Conservation (phyloP, 2,329 filamentous ascomycete genomes). For the Fusarium multiceps region DNA sequence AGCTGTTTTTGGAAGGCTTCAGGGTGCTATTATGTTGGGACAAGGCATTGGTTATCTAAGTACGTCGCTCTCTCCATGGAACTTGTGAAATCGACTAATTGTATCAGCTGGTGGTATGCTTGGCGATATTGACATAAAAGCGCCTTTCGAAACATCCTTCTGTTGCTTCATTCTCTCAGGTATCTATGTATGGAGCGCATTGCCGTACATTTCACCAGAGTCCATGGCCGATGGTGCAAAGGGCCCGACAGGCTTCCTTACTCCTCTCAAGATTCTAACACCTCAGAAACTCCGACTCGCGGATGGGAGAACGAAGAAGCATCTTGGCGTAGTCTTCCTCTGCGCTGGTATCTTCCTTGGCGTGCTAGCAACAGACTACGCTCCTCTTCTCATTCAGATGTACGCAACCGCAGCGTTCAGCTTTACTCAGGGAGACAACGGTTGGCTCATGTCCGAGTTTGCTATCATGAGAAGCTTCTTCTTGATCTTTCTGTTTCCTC, state of each 20-base stretch:
- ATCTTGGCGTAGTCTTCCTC: conserved; percentile 72
- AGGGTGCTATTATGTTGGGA: conserved; percentile 75
- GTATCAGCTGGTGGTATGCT: conserved; percentile 68
- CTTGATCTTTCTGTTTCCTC: conserved; percentile 64
- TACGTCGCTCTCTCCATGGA: conserved; percentile 43
- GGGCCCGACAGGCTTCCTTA: conserved; percentile 66
- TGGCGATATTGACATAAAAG: conserved; percentile 72
- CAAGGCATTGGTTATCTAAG: conserved; percentile 71
- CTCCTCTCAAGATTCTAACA: conserved; percentile 70
- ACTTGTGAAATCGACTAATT: neutral
- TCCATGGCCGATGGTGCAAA: conserved; percentile 51
- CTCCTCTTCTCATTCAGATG: conserved; percentile 70
- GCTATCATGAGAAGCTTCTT: conserved; percentile 66
- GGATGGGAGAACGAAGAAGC: conserved; percentile 62
- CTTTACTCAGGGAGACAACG: conserved; percentile 67
- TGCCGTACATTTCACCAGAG: conserved; percentile 64
- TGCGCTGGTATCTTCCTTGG: conserved; percentile 74
- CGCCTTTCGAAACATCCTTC: conserved; percentile 73
- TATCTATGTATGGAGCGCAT: conserved; percentile 54
- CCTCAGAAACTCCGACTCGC: conserved; percentile 65
- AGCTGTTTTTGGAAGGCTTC: conserved; percentile 71
- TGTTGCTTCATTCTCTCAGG: conserved; percentile 63
- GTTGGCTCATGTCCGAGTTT: conserved; percentile 67
- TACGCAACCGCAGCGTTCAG: conserved; percentile 67
- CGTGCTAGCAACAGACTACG: conserved; percentile 76